Evolutionary conservation across 352 stramenopile species (phyloP), one percentile per base, ranked within the genome.

Genomic region (Aphanomyces cochlioides): DNA sequence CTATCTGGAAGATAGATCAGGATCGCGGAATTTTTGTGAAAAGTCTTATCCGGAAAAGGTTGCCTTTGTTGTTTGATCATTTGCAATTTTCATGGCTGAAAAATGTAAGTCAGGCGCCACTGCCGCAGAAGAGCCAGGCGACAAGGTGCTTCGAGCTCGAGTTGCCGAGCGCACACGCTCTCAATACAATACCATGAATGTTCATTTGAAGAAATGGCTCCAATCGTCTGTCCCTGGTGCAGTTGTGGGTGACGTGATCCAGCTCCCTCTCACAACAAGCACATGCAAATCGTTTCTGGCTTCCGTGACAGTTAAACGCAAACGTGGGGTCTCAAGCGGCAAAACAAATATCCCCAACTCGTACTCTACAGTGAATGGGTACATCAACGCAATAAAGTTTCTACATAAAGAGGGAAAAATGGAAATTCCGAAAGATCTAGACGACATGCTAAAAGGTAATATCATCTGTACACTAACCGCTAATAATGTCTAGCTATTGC

Each of bases 341-440:
- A 19, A 13, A 8, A n/a, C n/a, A 10, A n/a, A 19, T 21, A n/a
- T n/a, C 50, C 50, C 28, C 50, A 58, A 58, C 50, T 58, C 50
- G 50, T 58, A 58, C n/a, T 58, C 50, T 8, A 58, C 50, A 4
- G 37, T 58, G n/a, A 58, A 58, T 34, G 50, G 50, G 50, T 58
- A 58, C 50, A 58, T 38, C n/a, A 58, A 34, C n/a, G 50, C n/a
- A 10, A 58, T 58, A 10, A 58, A 58, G 50, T 58, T 58, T 58
- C 50, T 58, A 1, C 7, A 58, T 34, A 21, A n/a, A 10, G 50
- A 58, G 37, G 7, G 50, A 58, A 58, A 58, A 34, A 3, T n/a
- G 28, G 50, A 58, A 38, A 34, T 19, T 19, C 37, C 50, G 1
- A 19, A 21, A 13, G 50, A 58, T n/a, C 37, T 58, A 19, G 50